These are phyloP conservation scores for Kodamaea sp. DNA, from an alignment of 1,139 yeast species.

Conservation along the genomic window DNA sequence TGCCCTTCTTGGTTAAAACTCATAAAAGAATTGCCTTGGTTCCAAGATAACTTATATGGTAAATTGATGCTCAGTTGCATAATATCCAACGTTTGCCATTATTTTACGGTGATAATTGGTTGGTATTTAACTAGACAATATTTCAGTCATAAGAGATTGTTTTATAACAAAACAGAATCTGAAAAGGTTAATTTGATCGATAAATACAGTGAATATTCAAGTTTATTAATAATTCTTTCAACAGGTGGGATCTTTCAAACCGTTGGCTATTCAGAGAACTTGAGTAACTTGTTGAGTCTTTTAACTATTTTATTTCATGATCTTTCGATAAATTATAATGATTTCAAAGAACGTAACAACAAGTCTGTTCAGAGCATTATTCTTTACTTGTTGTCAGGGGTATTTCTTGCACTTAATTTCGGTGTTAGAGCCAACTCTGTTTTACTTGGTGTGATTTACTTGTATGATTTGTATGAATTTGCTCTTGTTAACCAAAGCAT, in stretches of 20 bases:
- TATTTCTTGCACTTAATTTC: conserved; percentile 52
- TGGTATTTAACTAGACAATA: conserved; percentile 42
- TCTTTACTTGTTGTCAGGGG: conserved; percentile 53
- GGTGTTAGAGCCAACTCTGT: conserved; percentile 74
- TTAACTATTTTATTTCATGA: conserved; percentile 56
- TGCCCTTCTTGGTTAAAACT: conserved; percentile 72
- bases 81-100: conserved; percentile 54
- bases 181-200: conserved; percentile 4
- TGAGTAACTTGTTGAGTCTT: conserved; percentile 63
- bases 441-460: conserved; percentile 63
- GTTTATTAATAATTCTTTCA: conserved; percentile 37
- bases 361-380: conserved; percentile 9
- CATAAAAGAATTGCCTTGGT: conserved; percentile 27
- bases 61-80: conserved; percentile 42
- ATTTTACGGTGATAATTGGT: conserved; percentile 45
- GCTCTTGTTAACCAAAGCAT: conserved; percentile 14
- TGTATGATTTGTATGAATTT: conserved; percentile 50
- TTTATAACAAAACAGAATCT: not conserved
- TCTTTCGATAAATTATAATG: conserved; percentile 21
- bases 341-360: conserved; percentile 13
- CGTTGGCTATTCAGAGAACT: conserved; percentile 74
- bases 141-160: conserved; percentile 7
- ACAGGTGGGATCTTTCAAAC: conserved; percentile 83
- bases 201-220: conserved; percentile 5
- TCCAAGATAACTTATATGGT: conserved; percentile 34